Conservation (phyloP, 305 asterid species). For the Andrographis paniculata region DNA sequence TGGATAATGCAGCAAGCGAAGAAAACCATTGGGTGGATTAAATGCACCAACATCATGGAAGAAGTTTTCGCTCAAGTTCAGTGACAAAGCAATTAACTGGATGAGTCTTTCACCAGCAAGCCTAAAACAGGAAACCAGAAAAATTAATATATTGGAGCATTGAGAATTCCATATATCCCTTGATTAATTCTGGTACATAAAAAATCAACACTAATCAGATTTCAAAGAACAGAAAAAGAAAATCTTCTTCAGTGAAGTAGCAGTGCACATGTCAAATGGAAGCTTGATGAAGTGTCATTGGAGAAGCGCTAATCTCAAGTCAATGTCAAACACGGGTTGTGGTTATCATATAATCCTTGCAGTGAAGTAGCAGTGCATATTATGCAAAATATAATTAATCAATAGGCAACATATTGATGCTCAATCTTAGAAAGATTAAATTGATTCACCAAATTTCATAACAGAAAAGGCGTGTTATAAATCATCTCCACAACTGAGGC, state of each 20-base stretch:
- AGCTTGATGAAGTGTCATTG: too few species aligned
- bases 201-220: conserved; percentile 5
- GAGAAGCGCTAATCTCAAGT: not conserved
- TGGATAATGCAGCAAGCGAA: conserved; percentile 53
- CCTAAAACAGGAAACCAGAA: conserved; percentile 27
- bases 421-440: not conserved
- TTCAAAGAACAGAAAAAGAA: not conserved
- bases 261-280: not conserved
- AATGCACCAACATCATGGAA: conserved; percentile 48
- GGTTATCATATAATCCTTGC: not conserved
- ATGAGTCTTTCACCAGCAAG: conserved; percentile 34
- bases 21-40: conserved; percentile 29
- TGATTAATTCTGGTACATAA: not conserved
- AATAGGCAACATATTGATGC: not conserved
- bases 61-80: conserved; percentile 44
- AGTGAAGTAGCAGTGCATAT: not conserved
- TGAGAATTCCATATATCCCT: not conserved
- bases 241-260: too few species aligned
- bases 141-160: conserved; percentile 1
- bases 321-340: conserved; percentile 1
- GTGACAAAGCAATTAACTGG: conserved; percentile 39
- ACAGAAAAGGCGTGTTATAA: not conserved
- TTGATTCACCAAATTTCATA: conserved; percentile 1
- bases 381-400: not conserved
- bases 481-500: conserved; percentile 1